Evolutionary conservation across 441 rosid species (phyloP), one percentile per base, ranked within the genome.

Genomic region (Isatis lusitanica): DNA sequence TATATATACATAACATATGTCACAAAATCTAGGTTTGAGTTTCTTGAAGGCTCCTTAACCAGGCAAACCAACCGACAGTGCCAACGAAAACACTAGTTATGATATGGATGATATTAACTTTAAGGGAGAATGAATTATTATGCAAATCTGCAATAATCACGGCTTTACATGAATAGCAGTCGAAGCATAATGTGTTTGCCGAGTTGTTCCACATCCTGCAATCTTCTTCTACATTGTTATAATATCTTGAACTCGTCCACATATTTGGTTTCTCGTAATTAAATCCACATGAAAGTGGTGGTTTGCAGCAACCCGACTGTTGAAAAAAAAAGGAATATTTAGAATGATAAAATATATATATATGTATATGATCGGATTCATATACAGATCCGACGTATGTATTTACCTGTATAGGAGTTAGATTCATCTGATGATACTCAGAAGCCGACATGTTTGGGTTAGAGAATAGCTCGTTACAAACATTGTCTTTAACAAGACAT

Each of bases 241-340:
- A 2, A 40, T 77, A 15, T 71, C 6, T 65, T 42, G 76, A 48
- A 24, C 0, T 7, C 9, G 38, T 77, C 80, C 80, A 77, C 0
- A 18, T 3, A 43, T 42, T 65, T 70, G 72, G 68, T 59, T 65
- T 59, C 68, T 48, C 50, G 64, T 77, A 71, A 0, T 35, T 36
- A 2, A 71, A 66, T 66, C 80, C 80, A 77, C 80, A 77, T 66
- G 80, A 71, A 30, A 77, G 63, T 42, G 80, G 80, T 58, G 80
- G 80, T 44, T 77, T 77, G 68, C 80, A 77, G 43, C 76, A 77
- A 48, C 80, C 76, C 5, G 80, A 71, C 76, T 71, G 63, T 48
- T 38, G 6, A 36, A n/a, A n/a, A 24, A 17, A 9, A 36, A n/a
- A 18, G 10, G 0, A 9, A 31, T 9, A 53, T 62, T 62, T 44